Evolutionary conservation across 306 rosid species (phyloP).

Genomic region (Lithocarpus polystachyus): DNA sequence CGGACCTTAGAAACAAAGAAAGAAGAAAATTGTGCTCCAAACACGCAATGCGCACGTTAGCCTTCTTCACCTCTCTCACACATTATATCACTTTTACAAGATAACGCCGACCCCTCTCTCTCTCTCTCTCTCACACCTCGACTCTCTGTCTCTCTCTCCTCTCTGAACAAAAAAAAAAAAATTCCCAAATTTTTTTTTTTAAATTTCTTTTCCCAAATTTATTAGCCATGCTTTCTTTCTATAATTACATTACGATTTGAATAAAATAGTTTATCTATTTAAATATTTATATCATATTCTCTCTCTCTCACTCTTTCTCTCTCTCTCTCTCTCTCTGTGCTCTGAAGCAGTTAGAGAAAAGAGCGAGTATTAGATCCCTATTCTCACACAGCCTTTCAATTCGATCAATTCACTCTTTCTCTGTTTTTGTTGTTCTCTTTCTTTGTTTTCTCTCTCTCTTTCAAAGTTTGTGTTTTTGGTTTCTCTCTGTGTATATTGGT

Average conservation of each 20-base stretch:
- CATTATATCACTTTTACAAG: conserved; percentile 39
- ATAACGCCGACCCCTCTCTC: conserved; percentile 59
- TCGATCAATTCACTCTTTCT: conserved; percentile 42
- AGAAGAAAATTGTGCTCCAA: conserved; percentile 37
- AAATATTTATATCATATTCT: not conserved
- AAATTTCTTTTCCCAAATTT: not conserved
- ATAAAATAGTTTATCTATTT: not conserved
- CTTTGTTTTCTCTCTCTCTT: not conserved
- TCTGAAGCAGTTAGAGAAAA: conserved; percentile 40
- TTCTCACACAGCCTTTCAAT: conserved; percentile 36
- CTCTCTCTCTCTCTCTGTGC: conserved; percentile 27
- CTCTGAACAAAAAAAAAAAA: not conserved
- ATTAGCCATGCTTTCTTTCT: not conserved
- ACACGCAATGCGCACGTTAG: conserved; percentile 62
- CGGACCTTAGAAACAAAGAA: conserved; percentile 2
- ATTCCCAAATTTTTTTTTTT: too few species aligned
- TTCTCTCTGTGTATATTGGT: not conserved
- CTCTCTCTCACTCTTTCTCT: not conserved
- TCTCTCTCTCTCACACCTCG: conserved; percentile 20
- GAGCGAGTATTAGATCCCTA: conserved; percentile 61
- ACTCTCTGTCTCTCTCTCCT: conserved; percentile 61
- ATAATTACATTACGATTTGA: not conserved
- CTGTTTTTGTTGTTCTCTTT: conserved; percentile 22
- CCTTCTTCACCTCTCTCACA: conserved; percentile 19
- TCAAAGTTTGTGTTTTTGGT: not conserved